Conservation (phyloP, 129 eudicot genomes). For the Deinandra increscens region DNA sequence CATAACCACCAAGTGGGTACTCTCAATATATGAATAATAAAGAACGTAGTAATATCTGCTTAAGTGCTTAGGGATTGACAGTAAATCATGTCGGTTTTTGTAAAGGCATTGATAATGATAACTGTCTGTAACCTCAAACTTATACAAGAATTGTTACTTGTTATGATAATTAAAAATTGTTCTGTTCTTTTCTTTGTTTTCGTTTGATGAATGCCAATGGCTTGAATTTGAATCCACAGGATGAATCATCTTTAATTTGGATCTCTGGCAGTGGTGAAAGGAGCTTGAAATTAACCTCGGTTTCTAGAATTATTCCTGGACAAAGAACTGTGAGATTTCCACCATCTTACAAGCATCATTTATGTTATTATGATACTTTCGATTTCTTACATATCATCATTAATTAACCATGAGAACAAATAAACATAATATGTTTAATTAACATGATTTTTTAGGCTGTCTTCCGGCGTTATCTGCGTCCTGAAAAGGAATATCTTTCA, state of each 20-base stretch:
- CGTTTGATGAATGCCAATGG: slow-evolving; percentile 21
- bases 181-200: background rate
- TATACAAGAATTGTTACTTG: background rate
- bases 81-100: background rate
- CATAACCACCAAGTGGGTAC: background rate
- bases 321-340: slow-evolving; percentile 82
- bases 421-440: background rate
- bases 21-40: background rate
- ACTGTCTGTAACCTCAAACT: background rate
- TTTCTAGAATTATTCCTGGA: slow-evolving; percentile 85
- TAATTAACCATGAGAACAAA: background rate
- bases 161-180: slow-evolving; percentile 6
- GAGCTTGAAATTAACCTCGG: slow-evolving; percentile 76
- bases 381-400: slow-evolving; percentile 13
- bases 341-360: slow-evolving; percentile 20
- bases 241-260: slow-evolving; percentile 76
- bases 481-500: slow-evolving; percentile 88
- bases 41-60: background rate
- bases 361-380: slow-evolving; percentile 7
- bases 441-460: slow-evolving; percentile 56
- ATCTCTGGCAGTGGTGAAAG: slow-evolving; percentile 76
- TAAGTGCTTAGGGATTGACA: background rate
- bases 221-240: slow-evolving; percentile 40
- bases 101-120: slow-evolving; percentile 1
- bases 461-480: slow-evolving; percentile 66